Evolutionary conservation across 1,284 basidiomycete species (phyloP).

Genomic region (Ustilago tritici): DNA sequence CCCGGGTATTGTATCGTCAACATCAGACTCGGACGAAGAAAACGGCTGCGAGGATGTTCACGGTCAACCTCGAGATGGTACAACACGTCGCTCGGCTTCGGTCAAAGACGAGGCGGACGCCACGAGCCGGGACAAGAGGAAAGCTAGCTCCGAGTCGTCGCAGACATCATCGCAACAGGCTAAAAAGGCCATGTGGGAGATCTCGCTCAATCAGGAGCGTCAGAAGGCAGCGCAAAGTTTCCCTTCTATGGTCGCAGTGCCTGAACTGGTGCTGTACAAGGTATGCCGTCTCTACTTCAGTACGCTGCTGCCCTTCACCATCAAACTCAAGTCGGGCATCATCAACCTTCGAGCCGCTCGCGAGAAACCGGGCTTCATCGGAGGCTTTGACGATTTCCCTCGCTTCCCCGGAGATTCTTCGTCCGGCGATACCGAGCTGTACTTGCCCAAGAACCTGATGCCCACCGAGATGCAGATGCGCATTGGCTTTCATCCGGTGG

Average conservation of each 20-base stretch:
- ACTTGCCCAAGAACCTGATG: conserved; percentile 51
- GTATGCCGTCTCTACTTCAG: conserved; percentile 55
- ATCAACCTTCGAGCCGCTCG: conserved; percentile 48
- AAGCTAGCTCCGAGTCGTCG: conserved; percentile 6
- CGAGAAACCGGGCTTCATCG: conserved; percentile 29
- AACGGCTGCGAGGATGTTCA: conserved; percentile 3
- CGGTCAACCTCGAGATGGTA: background rate
- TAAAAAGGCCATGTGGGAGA: conserved; percentile 46
- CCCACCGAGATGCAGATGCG: conserved; percentile 53
- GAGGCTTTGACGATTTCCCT: conserved; percentile 42
- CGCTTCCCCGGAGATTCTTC: conserved; percentile 44
- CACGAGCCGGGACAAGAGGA: background rate
- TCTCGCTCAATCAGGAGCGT: conserved; percentile 47
- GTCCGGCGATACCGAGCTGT: conserved; percentile 23
- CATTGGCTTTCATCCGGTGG: conserved; percentile 50
- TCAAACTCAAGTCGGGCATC: conserved; percentile 50
- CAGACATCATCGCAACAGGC: conserved; percentile 16
- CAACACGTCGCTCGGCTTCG: background rate
- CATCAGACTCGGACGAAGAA: conserved; percentile 26
- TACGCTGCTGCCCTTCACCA: conserved; percentile 49
- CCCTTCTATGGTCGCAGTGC: conserved; percentile 49
- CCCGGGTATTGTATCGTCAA: conserved; percentile 6
- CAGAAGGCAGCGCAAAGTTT: conserved; percentile 43
- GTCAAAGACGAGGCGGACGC: conserved; percentile 16
- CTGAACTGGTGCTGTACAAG: conserved; percentile 52